These are phyloP conservation scores for Mucor piriformis DNA, from an alignment of 371 early-diverging fungal genomes.

Conservation along the genomic window DNA sequence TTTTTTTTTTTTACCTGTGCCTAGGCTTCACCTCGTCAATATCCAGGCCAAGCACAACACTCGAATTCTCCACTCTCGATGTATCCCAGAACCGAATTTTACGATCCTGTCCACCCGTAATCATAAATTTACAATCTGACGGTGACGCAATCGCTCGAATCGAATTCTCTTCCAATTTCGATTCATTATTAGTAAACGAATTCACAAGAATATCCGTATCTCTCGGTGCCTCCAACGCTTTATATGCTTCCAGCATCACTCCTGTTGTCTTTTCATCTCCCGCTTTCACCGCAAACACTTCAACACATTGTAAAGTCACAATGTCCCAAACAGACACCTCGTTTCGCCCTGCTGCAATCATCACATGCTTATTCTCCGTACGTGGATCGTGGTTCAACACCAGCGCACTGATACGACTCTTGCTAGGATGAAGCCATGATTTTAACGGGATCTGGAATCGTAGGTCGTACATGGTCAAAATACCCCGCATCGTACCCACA, in stretches of 20 bases:
- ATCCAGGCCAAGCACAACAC: constrained; percentile 72
- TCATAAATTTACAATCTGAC: constrained; percentile 63
- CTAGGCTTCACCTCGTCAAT: constrained; percentile 61
- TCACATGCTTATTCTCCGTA: constrained; percentile 28
- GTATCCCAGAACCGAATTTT: constrained; percentile 85
- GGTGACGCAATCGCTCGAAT: constrained; percentile 60
- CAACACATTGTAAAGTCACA: constrained; percentile 68
- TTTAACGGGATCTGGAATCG: constrained; percentile 80
- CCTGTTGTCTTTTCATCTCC: constrained; percentile 62
- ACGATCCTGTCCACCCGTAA: constrained; percentile 83
- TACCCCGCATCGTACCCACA: constrained; percentile 83
- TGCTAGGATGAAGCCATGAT: constrained; percentile 82
- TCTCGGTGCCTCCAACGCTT: constrained; percentile 58
- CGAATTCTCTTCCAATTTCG: constrained; percentile 55
- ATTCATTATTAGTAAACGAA: constrained; percentile 57
- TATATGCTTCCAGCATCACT: constrained; percentile 52
- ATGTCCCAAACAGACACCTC: constrained; percentile 90
- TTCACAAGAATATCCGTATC: constrained; percentile 54
- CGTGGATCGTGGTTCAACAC: constrained; percentile 55
- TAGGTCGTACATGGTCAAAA: constrained; percentile 82
- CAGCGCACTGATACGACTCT: constrained; percentile 68
- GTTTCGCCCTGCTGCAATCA: constrained; percentile 70
- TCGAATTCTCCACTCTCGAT: constrained; percentile 66
- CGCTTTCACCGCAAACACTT: constrained; percentile 67
- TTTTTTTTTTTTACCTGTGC: constrained; percentile 47